Evolutionary conservation across 805 yeast species (phyloP).

Genomic region (Zygotorulaspora sp.): DNA sequence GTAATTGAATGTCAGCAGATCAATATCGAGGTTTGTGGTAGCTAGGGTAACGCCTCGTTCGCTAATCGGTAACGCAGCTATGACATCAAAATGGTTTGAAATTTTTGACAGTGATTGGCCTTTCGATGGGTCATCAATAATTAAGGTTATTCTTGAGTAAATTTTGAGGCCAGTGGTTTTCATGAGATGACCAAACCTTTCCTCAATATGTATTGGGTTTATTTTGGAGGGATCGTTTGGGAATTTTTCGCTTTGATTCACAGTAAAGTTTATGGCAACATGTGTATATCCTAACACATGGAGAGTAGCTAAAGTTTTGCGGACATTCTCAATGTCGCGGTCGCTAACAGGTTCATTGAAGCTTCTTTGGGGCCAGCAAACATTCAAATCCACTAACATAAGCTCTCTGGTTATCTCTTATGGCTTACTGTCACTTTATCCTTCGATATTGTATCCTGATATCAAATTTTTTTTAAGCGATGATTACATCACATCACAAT

Average conservation of each 20-base stretch:
- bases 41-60: slow-evolving; percentile 77
- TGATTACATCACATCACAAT: too few species aligned
- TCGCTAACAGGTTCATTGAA: slow-evolving; percentile 42
- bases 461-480: too few species aligned
- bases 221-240: slow-evolving; percentile 44
- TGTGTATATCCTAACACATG: slow-evolving; percentile 67
- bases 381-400: slow-evolving; percentile 63
- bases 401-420: too few species aligned
- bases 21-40: slow-evolving; percentile 72
- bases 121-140: slow-evolving; percentile 72
- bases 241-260: slow-evolving; percentile 48
- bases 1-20: slow-evolving; percentile 70
- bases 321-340: slow-evolving; percentile 42
- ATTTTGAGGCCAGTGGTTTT: slow-evolving; percentile 42
- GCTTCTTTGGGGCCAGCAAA: slow-evolving; percentile 62
- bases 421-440: too few species aligned
- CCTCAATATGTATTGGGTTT: slow-evolving; percentile 39
- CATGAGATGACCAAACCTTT: slow-evolving; percentile 28
- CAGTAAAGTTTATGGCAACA: slow-evolving; percentile 66
- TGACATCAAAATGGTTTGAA: slow-evolving; percentile 57
- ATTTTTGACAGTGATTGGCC: slow-evolving; percentile 47
- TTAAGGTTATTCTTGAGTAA: slow-evolving; percentile 69
- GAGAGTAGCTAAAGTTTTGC: slow-evolving; percentile 48
- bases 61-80: slow-evolving; percentile 74
- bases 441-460: too few species aligned